Base-by-base conservation (phyloP, 208 protist genomes). In the Phytomonas francai region DNA sequence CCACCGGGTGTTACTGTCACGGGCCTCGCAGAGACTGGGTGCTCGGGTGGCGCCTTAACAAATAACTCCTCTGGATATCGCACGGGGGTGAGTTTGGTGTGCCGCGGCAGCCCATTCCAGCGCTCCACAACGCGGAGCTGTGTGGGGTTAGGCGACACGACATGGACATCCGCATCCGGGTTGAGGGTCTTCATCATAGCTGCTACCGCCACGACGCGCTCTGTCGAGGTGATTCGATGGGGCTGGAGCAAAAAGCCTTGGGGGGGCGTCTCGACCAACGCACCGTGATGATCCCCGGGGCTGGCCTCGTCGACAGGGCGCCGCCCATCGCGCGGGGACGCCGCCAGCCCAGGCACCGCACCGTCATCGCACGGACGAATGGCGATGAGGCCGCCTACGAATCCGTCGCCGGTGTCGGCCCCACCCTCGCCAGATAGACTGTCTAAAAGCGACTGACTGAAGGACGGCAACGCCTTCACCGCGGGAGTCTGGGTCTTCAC, bases 141-240 rank as follows among this genome's bases (percentile, higher is more conserved):
- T 11, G 78, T 61, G 3, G 36, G 29, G 67, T 81, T 86, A 28
- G 80, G 78, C 30, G 85, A 89, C 19, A 96, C 67, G 9, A 96
- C 70, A 65, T 96, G 90, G 34, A 96, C 78, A 32, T 82, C 80
- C 4, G 81, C 65, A 56, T 93, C 87, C n/a, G 85, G 83, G 70
- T 93, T 96, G 29, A 96, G 76, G 33, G 81, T 78, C 63, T 96
- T 93, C 6, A 96, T 72, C 90, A 96, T 96, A 12, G 78, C 81
- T 16, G 87, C 90, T 28, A 93, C 90, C 12, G 90, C 79, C 27
- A 89, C 70, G 19, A 92, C 87, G 16, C 87, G 79, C 67, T 93
- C 85, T 4, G 81, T 73, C 0, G 87, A 84, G 9, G 79, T 88
- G 49, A 95, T 69, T 27, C 84, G 85, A 28, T 77, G 65, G 3